Base-by-base conservation (phyloP, 768 basidiomycete genomes). In the Lentinula lateritia region DNA sequence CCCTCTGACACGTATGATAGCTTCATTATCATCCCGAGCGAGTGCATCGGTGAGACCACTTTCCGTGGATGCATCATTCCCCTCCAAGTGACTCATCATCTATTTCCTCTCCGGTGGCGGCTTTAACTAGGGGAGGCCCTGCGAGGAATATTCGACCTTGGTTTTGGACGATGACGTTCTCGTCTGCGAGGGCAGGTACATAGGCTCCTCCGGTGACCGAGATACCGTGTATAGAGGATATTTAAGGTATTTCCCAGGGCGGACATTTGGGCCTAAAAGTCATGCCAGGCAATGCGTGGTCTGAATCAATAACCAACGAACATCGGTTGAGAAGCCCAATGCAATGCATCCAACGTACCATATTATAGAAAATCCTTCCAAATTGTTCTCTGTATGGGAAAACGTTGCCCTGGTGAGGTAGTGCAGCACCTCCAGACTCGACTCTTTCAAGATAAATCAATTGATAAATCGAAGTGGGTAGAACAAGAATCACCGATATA, bases 331-430 rank as follows among this genome's bases (percentile, higher is more conserved):
- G 16, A 32, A 41, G 23, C 32, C 52, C 57, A 45, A 38, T 43
- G 52, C 16, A 18, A 16, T n/a, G 3, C 6, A 18, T 16, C 9
- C 18, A 13, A 45, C 78, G 52, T 61, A 89, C 94, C 93, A 96
- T 96, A 68, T 98, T 97, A 72, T 95, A 97, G 75, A 98, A 98
- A 69, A 97, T 96, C 5, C 95, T 84, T 4, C 95, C 95, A 67
- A 98, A 98, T 70, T 98, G 93, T 64, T 96, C 90, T 71, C 87
- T 92, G 78, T 97, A 95, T 5, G 95, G 95, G 72, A 96, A 96
- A 12, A 95, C 92, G 66, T 93, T 93, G 1, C 94, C 92, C 74
- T 98, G 95, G 72, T 92, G 84, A 1, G 95, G 95, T 18, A 98
- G 79, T 1, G 93, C 93, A 12, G 95, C 95, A 38, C 95, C 95